Evolutionary conservation across 2,329 filamentous ascomycete genomes (phyloP), one percentile per base, ranked within the genome.

Genomic region (Ophiostoma sp.): DNA sequence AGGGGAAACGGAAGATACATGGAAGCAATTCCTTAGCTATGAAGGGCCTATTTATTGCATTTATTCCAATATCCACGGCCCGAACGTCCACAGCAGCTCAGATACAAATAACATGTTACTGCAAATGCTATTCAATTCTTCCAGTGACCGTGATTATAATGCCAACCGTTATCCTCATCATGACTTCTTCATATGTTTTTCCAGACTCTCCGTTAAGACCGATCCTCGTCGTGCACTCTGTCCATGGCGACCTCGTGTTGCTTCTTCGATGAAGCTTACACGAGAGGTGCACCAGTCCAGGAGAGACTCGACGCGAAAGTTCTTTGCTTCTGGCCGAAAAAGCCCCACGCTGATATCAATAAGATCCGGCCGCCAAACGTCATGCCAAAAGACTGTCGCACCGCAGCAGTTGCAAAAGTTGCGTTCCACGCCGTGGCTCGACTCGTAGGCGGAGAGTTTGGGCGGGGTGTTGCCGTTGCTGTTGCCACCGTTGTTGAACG

Each of bases 321-420:
- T n/a, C 89, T 89, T 45, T 25, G 22, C 1, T 22, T 12, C 42
- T 0, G 85, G 84, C 57, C 82, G 81, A 5, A 92, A 78, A 52
- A 92, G 76, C 0, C 91, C 91, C 9, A 87, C 85, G 74, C 89
- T 91, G 9, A 93, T 85, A 79, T 93, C 90, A 19, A 92, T 83
- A 22, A 92, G 78, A 3, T 85, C 84, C 0, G 87, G 84, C 52
- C 89, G 82, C 74, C 82, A 82, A 3, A 83, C 80, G 71, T 86
- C 86, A 76, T 88, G 85, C 87, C 88, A 92, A 77, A 92, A 92
- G 2, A 90, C 84, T 0, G 86, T 89, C 0, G 91, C 90, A 1
- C 90, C 90, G 77, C 91, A 93, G 0, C 72, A 78, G 1, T 80
- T 79, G 78, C 91, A 93, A 77, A 92, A 92, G 59, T 90, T 87